Evolutionary conservation across 495 filamentous ascomycete genomes (phyloP).

Genomic region (Hyaloscypha finlandica): DNA sequence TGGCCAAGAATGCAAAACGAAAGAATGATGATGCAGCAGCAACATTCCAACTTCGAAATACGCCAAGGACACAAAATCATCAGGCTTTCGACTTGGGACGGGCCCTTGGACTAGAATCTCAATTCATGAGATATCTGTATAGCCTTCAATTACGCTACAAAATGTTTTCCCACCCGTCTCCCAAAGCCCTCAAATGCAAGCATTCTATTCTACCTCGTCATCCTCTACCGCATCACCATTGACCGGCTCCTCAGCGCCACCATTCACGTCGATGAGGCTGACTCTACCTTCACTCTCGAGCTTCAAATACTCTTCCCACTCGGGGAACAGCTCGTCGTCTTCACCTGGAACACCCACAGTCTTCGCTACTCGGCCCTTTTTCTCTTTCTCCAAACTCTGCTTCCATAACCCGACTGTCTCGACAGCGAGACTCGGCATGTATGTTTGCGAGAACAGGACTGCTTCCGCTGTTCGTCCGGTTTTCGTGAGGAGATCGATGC

Average conservation of each 20-base stretch:
- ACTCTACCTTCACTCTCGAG: slow-evolving; percentile 68
- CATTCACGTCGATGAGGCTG: slow-evolving; percentile 30
- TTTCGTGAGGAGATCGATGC: slow-evolving; percentile 74
- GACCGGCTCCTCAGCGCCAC: slow-evolving; percentile 10
- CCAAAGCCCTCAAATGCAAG: background rate
- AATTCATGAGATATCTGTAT: background rate
- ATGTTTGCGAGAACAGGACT: slow-evolving; percentile 89
- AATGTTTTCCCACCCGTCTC: background rate
- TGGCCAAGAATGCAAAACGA: no score
- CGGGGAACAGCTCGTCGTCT: slow-evolving; percentile 91
- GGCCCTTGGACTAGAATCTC: background rate
- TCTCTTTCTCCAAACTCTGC: slow-evolving; percentile 69
- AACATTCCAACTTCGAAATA: no score
- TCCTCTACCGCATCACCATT: slow-evolving; percentile 21
- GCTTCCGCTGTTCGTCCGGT: slow-evolving; percentile 83
- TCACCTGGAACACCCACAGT: slow-evolving; percentile 81
- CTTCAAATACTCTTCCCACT: slow-evolving; percentile 88
- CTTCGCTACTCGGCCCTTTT: slow-evolving; percentile 81
- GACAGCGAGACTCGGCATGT: slow-evolving; percentile 77
- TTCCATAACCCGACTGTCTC: slow-evolving; percentile 80
- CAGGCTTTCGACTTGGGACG: no score
- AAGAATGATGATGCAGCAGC: no score
- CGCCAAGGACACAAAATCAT: no score
- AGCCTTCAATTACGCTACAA: background rate
- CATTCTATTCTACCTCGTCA: slow-evolving; percentile 22